Base-by-base conservation (phyloP, 805 yeast genomes). In the Candida broadrunensis region DNA sequence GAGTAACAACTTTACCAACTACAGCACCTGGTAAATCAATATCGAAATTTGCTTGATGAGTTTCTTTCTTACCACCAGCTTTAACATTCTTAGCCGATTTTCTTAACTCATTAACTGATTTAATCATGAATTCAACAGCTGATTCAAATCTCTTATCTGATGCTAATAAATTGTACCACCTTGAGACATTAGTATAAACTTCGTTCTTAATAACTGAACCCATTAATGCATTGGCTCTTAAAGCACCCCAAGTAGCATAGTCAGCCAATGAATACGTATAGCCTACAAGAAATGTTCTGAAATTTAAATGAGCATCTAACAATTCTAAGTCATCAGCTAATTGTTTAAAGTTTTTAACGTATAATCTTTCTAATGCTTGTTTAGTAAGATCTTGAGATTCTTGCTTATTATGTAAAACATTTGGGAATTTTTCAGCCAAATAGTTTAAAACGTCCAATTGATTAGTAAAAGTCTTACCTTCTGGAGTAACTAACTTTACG, bases 1-100 rank as follows among this genome's bases (percentile, higher is more conserved):
- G 85, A 40, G 99, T 95, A 40, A 95, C 98, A 43, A 93, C 99
- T 67, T 90, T 73, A 50, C 99, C 99, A 43, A 85, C 81, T 56
- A 78, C 81, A 44, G 99, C 99, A 61, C 82, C 95, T 44, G 85
- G 86, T 51, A 93, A 79, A 56, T 88, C 93, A 57, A 93, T 93
- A 62, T 90, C 97, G 53, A 85, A 93, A 65, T 85, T 90, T 47
- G 99, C 98, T 72, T 88, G 88, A 75, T 88, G 95, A 39, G 82
- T 73, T 66, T 88, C 93, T 69, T 88, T 89, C 71, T 84, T 83
- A 54, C 83, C 86, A 41, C 75, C 76, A 44, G 53, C 55, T 36
- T 50, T 48, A 16, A 66, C 52, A 21, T 63, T 47, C 61, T 84
- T 82, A 46, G 85, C 75, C 13, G 35, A 25, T 62, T 87, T 88